phyloP scores from a whole-genome alignment of 2,329 filamentous ascomycete genomes.

The Nemania serpens region DNA sequence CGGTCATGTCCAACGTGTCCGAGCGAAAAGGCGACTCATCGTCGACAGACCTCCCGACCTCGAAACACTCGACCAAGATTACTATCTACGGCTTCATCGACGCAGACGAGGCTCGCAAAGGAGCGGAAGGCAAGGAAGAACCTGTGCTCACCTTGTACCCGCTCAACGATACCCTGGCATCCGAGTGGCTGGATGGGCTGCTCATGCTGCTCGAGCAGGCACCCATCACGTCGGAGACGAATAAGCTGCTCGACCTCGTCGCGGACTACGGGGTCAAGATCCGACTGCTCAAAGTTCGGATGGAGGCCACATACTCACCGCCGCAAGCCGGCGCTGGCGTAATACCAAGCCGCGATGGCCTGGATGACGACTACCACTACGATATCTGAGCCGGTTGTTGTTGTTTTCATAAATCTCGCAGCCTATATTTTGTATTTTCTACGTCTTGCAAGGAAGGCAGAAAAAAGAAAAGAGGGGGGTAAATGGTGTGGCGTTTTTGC shows the following conservation, averaged over 20 bases:
- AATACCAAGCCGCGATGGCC: slow-evolving; percentile 79
- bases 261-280: slow-evolving; percentile 93
- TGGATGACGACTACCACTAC: slow-evolving; percentile 95
- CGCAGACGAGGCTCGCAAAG: slow-evolving; percentile 45
- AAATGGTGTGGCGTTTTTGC: slow-evolving; percentile 13
- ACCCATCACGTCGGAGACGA: slow-evolving; percentile 96
- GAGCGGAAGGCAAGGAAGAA: slow-evolving; percentile 62
- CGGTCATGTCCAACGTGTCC: slow-evolving; percentile 91
- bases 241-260: slow-evolving; percentile 83
- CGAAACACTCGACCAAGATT: slow-evolving; percentile 75
- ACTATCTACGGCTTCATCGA: slow-evolving; percentile 79
- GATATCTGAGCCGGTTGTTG: slow-evolving; percentile 58
- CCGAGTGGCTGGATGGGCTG: slow-evolving; percentile 95
- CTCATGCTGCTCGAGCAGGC: slow-evolving; percentile 94
- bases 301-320: slow-evolving; percentile 75
- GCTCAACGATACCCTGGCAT: slow-evolving; percentile 78
- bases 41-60: slow-evolving; percentile 34
- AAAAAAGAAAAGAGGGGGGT: not conserved
- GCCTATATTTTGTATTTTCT: not conserved
- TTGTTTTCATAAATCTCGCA: not conserved
- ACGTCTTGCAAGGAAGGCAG: not conserved
- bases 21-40: slow-evolving; percentile 52
- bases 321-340: slow-evolving; percentile 71
- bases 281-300: slow-evolving; percentile 84
- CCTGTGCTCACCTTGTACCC: slow-evolving; percentile 84